Evolutionary conservation across 2,329 filamentous ascomycete genomes (phyloP).

Genomic region (Aureobasidium leucospermi): DNA sequence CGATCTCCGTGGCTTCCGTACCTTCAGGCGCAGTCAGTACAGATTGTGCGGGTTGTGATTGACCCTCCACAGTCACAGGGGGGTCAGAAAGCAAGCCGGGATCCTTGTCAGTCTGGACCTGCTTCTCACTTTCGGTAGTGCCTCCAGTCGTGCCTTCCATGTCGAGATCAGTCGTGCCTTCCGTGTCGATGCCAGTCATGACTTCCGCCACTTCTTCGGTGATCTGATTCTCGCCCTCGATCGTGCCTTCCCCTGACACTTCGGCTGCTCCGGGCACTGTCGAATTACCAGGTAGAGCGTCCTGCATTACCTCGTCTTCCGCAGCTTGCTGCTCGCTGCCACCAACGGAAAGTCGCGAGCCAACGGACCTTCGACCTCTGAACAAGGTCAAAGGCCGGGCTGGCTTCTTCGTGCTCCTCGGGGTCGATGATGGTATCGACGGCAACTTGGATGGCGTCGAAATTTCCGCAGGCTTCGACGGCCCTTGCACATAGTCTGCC

Average conservation of each 20-base stretch:
- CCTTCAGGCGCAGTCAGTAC: too few species aligned
- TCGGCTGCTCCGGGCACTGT: neutral
- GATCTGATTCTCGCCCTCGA: neutral
- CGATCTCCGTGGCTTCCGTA: neutral
- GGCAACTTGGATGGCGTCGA: neutral
- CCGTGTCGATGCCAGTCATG: too few species aligned
- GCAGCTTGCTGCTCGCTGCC: neutral
- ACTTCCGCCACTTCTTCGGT: too few species aligned
- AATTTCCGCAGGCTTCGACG: neutral
- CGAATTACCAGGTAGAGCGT: neutral
- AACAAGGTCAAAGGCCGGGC: conserved; percentile 4
- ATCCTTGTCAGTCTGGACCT: neutral
- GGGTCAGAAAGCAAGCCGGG: neutral
- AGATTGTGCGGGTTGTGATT: neutral
- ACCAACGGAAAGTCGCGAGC: neutral
- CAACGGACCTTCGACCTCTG: neutral
- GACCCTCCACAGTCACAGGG: neutral
- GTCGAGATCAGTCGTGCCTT: too few species aligned
- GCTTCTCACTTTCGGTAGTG: neutral
- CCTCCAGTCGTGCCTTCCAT: too few species aligned
- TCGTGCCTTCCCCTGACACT: neutral
- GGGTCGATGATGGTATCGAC: neutral
- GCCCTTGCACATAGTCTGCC: conserved; percentile 1
- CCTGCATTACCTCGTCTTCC: neutral
- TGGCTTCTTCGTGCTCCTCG: neutral